Percentiles rank a stretch among this genome's conserved stretches.
Evolutionary conservation across 2,329 filamentous ascomycete species (phyloP).

Genomic region (Nemania abortiva): DNA sequence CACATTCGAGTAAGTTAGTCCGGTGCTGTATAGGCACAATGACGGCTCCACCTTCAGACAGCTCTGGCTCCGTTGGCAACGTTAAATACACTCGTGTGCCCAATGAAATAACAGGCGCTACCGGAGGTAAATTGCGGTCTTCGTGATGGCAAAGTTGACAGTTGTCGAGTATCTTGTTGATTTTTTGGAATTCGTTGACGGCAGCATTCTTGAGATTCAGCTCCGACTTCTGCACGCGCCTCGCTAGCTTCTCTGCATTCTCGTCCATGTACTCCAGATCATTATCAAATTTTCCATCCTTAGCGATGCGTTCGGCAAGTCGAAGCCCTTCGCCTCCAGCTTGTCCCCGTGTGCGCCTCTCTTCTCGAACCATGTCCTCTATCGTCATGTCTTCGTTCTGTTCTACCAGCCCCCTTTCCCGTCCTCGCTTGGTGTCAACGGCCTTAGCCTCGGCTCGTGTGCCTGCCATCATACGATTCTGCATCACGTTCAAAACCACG

Average conservation of each 20-base stretch:
- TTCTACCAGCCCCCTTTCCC: conserved; percentile 84
- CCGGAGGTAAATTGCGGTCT: conserved; percentile 77
- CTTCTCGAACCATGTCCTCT: conserved; percentile 96
- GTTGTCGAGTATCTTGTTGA: conserved; percentile 85
- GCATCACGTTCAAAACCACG: conserved; percentile 86
- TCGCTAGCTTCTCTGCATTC: conserved; percentile 90
- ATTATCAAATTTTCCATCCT: conserved; percentile 90
- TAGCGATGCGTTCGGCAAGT: conserved; percentile 92
- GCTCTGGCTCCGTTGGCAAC: conserved; percentile 87
- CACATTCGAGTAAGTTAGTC: conserved; percentile 93
- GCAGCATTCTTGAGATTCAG: conserved; percentile 88
- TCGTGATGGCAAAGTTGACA: conserved; percentile 96
- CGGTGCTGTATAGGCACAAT: conserved; percentile 91
- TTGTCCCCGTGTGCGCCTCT: conserved; percentile 84
- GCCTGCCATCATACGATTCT: conserved; percentile 89
- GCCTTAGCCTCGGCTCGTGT: conserved; percentile 78
- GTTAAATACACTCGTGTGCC: conserved; percentile 90
- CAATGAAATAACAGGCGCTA: conserved; percentile 87
- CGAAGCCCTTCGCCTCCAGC: conserved; percentile 82
- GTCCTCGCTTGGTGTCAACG: conserved; percentile 82
- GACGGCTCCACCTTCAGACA: conserved; percentile 84
- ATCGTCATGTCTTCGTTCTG: conserved; percentile 97
- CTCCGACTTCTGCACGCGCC: conserved; percentile 87
- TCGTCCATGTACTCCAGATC: conserved; percentile 98
- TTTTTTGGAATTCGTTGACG: conserved; percentile 88